Conservation (phyloP, 352 stramenopile genomes). For the Globisporangium echinulatum region DNA sequence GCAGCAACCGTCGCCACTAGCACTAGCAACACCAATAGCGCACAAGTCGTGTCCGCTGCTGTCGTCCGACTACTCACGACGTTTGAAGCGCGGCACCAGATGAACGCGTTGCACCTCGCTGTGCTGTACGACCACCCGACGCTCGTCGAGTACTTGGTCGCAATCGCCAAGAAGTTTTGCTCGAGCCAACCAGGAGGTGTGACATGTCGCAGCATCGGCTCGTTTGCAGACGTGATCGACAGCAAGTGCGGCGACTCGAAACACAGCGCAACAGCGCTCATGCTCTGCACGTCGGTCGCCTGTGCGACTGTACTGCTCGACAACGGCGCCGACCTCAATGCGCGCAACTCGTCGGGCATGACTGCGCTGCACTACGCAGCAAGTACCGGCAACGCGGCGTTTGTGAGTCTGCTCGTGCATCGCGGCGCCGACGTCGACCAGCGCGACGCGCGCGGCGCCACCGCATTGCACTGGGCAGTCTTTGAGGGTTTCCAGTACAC, state of each 20-base stretch:
- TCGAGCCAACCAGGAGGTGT: not conserved
- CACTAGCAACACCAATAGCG: conserved; percentile 1
- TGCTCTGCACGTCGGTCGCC: conserved; percentile 70
- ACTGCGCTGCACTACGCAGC: conserved; percentile 76
- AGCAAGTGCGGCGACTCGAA: conserved; percentile 55
- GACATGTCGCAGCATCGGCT: too few relatives aligned
- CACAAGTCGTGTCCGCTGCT: conserved; percentile 6
- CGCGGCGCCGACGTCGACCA: conserved; percentile 65
- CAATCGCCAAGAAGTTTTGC: conserved; percentile 40
- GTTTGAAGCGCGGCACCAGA: conserved; percentile 60
- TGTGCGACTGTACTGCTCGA: conserved; percentile 51
- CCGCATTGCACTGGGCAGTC: conserved; percentile 73
- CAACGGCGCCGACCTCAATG: conserved; percentile 36
- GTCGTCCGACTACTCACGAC: conserved; percentile 56
- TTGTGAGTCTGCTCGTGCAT: conserved; percentile 60
- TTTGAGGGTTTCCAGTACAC: conserved; percentile 86
- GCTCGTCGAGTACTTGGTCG: conserved; percentile 51
- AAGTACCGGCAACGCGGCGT: conserved; percentile 67
- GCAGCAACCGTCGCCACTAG: conserved; percentile 11
- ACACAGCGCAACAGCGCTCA: conserved; percentile 62
- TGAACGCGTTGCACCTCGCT: conserved; percentile 68
- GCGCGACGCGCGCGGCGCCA: conserved; percentile 59
- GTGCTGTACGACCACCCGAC: conserved; percentile 71
- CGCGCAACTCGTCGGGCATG: conserved; percentile 74
- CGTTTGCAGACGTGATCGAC: conserved; percentile 46